Conservation (phyloP, 352 stramenopile genomes). For the Hyaloperonospora brassicae region DNA sequence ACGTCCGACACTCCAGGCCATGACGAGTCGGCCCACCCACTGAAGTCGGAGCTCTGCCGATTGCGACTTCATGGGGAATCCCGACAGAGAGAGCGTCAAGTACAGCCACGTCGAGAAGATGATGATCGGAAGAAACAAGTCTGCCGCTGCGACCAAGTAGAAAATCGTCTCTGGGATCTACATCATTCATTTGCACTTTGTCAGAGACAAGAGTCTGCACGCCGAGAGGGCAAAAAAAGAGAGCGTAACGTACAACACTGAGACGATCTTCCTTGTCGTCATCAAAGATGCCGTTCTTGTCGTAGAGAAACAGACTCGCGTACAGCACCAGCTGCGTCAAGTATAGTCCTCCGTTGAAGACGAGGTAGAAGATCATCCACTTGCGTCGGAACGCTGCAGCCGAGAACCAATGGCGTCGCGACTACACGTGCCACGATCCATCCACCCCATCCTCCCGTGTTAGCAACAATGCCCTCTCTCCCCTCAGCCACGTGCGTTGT, state of each 20-base stretch:
- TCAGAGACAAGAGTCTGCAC: not conserved
- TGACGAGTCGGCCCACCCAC: slow-evolving; percentile 50
- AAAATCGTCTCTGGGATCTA: slow-evolving; percentile 77
- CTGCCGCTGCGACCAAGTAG: slow-evolving; percentile 74
- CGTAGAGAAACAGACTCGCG: slow-evolving; percentile 79
- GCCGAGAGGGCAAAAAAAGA: too few species aligned
- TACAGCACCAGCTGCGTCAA: slow-evolving; percentile 85
- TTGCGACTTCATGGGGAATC: slow-evolving; percentile 78
- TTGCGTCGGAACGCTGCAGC: slow-evolving; percentile 69
- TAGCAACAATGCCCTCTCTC: too few species aligned
- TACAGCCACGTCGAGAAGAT: slow-evolving; percentile 87
- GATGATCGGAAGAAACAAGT: slow-evolving; percentile 84
- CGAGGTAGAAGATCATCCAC: slow-evolving; percentile 89
- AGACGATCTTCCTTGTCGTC: slow-evolving; percentile 67
- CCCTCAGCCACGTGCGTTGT: not conserved
- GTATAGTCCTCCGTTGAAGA: slow-evolving; percentile 88
- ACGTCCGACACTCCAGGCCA: slow-evolving; percentile 78
- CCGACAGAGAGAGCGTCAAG: slow-evolving; percentile 80
- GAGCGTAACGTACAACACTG: slow-evolving; percentile 36
- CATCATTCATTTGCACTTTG: slow-evolving; percentile 2
- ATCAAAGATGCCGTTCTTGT: slow-evolving; percentile 73
- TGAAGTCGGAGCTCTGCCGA: slow-evolving; percentile 49
- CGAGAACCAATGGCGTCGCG: slow-evolving; percentile 86
- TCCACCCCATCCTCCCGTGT: too few species aligned
- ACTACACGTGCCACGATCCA: slow-evolving; percentile 28